Percentiles rank a stretch among this genome's conserved stretches.
These are phyloP conservation scores for Nannochloris sp. DNA, from an alignment of 139 green algal genomes.

Conservation along the genomic window DNA sequence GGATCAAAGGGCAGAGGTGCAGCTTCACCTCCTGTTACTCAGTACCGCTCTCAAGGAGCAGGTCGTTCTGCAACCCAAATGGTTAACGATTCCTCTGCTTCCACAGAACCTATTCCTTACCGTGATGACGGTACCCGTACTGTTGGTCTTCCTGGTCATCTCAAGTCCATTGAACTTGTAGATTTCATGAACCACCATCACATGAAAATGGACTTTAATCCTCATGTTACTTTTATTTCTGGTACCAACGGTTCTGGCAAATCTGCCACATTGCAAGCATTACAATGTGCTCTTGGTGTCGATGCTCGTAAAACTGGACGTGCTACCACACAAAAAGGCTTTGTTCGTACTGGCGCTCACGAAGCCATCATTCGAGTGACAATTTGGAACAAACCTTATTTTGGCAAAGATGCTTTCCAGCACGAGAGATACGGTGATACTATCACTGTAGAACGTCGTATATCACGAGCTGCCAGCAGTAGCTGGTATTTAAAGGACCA, in stretches of 20 bases:
- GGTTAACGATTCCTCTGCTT: too few relatives aligned
- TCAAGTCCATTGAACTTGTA: conserved; percentile 20
- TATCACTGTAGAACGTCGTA: conserved; percentile 60
- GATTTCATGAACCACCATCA: conserved; percentile 33
- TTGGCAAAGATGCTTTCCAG: conserved; percentile 49
- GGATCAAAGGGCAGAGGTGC: too few relatives aligned
- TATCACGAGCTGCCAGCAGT: neutral
- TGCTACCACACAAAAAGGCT: conserved; percentile 3
- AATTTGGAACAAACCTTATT: conserved; percentile 55
- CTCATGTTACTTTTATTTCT: conserved; percentile 14
- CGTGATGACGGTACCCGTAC: conserved; percentile 9
- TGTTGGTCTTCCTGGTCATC: conserved; percentile 19
- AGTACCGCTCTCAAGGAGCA: too few relatives aligned
- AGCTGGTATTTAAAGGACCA: conserved; percentile 13
- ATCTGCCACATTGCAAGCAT: conserved; percentile 16
- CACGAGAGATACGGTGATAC: conserved; percentile 37
- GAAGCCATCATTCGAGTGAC: conserved; percentile 40
- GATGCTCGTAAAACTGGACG: conserved; percentile 49
- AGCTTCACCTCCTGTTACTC: too few relatives aligned
- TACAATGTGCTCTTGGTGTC: conserved; percentile 66
- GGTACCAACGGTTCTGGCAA: conserved; percentile 28
- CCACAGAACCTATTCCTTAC: too few relatives aligned
- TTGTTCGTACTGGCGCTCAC: conserved; percentile 19
- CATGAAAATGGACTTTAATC: conserved; percentile 18
- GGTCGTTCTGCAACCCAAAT: too few relatives aligned